phyloP scores from a whole-genome alignment of 495 filamentous ascomycete genomes.

The Immersiella caudata region DNA sequence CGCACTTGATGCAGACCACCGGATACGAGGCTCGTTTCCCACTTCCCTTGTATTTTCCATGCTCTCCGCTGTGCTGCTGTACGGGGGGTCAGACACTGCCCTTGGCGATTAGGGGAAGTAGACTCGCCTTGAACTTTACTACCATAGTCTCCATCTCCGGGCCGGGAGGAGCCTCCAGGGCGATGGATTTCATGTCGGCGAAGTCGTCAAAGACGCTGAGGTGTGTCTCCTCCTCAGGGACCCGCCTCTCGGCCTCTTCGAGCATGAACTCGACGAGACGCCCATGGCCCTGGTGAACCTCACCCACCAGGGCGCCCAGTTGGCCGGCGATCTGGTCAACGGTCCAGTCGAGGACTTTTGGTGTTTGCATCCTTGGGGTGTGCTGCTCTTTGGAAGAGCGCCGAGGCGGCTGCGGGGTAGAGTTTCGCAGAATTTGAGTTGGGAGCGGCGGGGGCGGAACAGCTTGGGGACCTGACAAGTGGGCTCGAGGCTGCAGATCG shows the following conservation, averaged over 20 bases:
- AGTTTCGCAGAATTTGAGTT: background rate
- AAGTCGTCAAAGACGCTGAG: constrained; percentile 44
- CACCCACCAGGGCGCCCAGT: constrained; percentile 33
- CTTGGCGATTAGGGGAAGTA: background rate
- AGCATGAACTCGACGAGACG: constrained; percentile 43
- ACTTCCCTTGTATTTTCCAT: constrained; percentile 41
- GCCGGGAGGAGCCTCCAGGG: constrained; percentile 15
- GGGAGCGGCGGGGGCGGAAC: background rate
- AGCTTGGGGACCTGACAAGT: too few species aligned
- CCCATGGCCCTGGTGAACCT: constrained; percentile 43
- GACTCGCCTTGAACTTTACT: constrained; percentile 47
- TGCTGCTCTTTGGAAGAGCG: constrained; percentile 21
- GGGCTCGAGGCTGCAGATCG: background rate
- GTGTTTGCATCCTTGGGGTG: constrained; percentile 38
- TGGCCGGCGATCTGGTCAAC: constrained; percentile 39
- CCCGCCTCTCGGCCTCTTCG: constrained; percentile 44
- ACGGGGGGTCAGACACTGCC: constrained; percentile 14
- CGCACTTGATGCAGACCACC: constrained; percentile 44
- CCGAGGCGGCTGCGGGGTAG: background rate
- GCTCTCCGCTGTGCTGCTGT: constrained; percentile 38
- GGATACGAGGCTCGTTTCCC: constrained; percentile 38
- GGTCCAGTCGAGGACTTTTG: constrained; percentile 42
- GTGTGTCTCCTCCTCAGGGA: constrained; percentile 38
- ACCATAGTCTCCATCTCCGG: constrained; percentile 31
- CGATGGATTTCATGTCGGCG: constrained; percentile 39